A percentile compares a stretch with the other conserved stretches of the same genome.
Conservation (phyloP, 495 filamentous ascomycete species). For the Cryomyces antarcticus region DNA sequence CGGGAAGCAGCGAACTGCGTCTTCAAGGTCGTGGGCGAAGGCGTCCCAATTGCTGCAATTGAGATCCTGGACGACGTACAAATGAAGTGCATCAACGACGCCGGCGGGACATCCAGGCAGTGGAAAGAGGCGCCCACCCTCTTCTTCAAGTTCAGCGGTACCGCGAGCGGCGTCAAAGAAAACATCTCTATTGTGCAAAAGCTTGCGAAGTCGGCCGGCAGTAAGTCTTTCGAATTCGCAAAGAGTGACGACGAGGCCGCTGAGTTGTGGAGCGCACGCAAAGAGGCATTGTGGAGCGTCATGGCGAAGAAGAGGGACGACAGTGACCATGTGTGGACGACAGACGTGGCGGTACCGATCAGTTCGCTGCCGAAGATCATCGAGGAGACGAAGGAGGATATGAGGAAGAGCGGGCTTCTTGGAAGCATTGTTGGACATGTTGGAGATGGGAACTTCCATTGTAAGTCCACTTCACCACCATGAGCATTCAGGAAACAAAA, state of each 20-base stretch:
- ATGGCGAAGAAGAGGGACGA: conserved; percentile 38
- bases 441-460: conserved; percentile 70
- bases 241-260: conserved; percentile 41
- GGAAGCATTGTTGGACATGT: conserved; percentile 66
- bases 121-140: conserved; percentile 73
- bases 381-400: conserved; percentile 56
- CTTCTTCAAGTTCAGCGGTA: conserved; percentile 90
- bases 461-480: conserved; percentile 18
- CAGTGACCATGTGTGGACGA: conserved; percentile 58
- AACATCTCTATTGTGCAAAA: conserved; percentile 52
- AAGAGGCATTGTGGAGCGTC: conserved; percentile 41
- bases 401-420: conserved; percentile 42
- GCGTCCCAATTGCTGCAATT: conserved; percentile 69
- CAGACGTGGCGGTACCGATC: conserved; percentile 67
- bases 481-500: neutral
- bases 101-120: conserved; percentile 44
- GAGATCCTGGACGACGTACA: conserved; percentile 88
- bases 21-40: conserved; percentile 54
- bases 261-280: conserved; percentile 74
- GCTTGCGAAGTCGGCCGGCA: conserved; percentile 40
- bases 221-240: conserved; percentile 63
- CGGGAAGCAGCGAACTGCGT: conserved; percentile 67
- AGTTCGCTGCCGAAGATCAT: conserved; percentile 52
- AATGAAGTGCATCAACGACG: conserved; percentile 78
- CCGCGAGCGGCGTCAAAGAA: conserved; percentile 54